These are phyloP conservation scores for Linum tenue DNA, from an alignment of 345 rosid species.

Conservation along the genomic window DNA sequence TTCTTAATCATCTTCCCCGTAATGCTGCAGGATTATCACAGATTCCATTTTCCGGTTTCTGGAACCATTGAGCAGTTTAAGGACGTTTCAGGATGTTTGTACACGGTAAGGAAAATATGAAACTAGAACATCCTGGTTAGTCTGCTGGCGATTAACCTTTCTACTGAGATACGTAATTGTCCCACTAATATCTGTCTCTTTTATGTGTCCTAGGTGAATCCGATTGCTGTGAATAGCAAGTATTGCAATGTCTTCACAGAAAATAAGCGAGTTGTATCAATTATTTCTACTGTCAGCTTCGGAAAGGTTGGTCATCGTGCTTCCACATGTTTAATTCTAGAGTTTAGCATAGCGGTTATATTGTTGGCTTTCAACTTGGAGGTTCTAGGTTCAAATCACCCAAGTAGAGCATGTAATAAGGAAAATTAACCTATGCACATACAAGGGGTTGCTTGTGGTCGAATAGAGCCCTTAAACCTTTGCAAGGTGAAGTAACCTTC, in stretches of 20 bases:
- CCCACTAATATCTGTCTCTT: constrained; percentile 7
- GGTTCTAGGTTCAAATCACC: too few relatives aligned
- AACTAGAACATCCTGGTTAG: background rate
- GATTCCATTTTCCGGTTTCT: constrained; percentile 79
- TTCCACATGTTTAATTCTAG: too few relatives aligned
- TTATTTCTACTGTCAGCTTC: constrained; percentile 63
- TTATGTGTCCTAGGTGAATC: constrained; percentile 59
- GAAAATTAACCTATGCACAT: too few relatives aligned
- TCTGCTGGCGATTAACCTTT: background rate
- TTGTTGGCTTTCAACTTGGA: too few relatives aligned
- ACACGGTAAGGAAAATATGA: constrained; percentile 44
- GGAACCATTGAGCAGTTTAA: constrained; percentile 58
- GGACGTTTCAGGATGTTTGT: constrained; percentile 64
- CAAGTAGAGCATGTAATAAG: too few relatives aligned
- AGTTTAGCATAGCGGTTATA: too few relatives aligned
- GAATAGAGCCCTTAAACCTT: too few relatives aligned
- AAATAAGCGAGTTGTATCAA: constrained; percentile 63
- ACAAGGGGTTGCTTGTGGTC: too few relatives aligned
- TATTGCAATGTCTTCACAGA: constrained; percentile 93
- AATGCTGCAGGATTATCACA: constrained; percentile 70
- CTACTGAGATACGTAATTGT: constrained; percentile 2
- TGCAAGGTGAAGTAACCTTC: too few relatives aligned
- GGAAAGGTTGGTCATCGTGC: constrained; percentile 54
- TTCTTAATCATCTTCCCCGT: background rate
- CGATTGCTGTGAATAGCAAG: constrained; percentile 88